Percentiles rank a stretch among this genome's conserved stretches.
These are phyloP conservation scores for Fraxinus ornus DNA, from an alignment of 305 asterid genomes.

Conservation along the genomic window DNA sequence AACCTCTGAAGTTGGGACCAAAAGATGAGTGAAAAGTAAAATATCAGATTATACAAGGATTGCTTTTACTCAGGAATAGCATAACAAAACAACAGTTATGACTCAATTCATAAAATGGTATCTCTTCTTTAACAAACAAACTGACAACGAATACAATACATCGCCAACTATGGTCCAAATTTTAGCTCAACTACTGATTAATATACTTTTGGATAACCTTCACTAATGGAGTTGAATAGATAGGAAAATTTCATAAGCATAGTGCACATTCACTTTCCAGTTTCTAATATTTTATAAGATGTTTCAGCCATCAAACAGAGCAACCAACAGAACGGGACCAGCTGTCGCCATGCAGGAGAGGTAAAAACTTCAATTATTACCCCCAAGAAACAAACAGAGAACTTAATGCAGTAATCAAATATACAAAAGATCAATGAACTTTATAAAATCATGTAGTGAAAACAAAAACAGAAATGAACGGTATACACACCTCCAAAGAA, in stretches of 20 bases:
- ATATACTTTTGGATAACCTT: too few relatives aligned
- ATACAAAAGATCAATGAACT: background rate
- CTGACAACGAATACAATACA: background rate
- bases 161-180: background rate
- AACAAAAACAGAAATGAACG: background rate
- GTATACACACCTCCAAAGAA: slow-evolving; percentile 22
- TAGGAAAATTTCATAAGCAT: background rate
- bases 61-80: background rate
- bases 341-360: background rate
- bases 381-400: background rate
- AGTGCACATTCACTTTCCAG: background rate
- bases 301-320: background rate
- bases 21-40: background rate
- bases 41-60: background rate
- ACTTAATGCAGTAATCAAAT: slow-evolving; percentile 5
- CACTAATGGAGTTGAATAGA: background rate
- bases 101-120: background rate
- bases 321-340: background rate
- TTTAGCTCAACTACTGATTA: background rate
- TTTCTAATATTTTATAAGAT: background rate
- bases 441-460: background rate
- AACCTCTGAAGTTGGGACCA: background rate
- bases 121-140: background rate
- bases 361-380: background rate
- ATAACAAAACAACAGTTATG: background rate